Percentiles rank a stretch among this genome's conserved stretches.
Conservation (phyloP, 805 yeast genomes). For the Ogataea corticis region DNA sequence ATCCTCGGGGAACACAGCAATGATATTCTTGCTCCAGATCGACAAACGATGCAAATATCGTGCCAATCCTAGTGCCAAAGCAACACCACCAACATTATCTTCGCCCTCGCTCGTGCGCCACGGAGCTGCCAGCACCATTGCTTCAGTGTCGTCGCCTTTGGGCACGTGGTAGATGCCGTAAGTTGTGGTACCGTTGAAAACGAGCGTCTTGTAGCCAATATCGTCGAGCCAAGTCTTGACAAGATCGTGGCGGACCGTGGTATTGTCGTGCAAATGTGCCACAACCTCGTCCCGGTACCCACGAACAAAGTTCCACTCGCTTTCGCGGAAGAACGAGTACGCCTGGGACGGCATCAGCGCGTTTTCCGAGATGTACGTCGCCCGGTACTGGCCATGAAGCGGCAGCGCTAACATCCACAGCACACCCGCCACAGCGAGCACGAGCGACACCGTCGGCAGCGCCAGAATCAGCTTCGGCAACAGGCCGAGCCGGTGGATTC, state of each 20-base stretch:
- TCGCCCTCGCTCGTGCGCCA: slow-evolving; percentile 70
- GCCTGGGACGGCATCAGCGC: slow-evolving; percentile 98
- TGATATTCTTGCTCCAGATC: slow-evolving; percentile 93
- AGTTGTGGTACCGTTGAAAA: slow-evolving; percentile 39
- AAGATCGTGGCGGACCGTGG: slow-evolving; percentile 42
- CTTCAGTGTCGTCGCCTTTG: slow-evolving; percentile 93
- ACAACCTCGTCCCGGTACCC: slow-evolving; percentile 71
- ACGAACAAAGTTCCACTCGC: slow-evolving; percentile 89
- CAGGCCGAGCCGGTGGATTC: slow-evolving; percentile 44
- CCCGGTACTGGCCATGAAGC: slow-evolving; percentile 74
- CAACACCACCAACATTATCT: slow-evolving; percentile 77
- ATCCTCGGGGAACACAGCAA: slow-evolving; percentile 79
- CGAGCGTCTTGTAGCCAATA: slow-evolving; percentile 68
- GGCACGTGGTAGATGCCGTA: slow-evolving; percentile 91
- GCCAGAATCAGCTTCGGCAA: slow-evolving; percentile 44
- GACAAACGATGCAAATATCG: slow-evolving; percentile 84
- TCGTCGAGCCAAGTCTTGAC: slow-evolving; percentile 63
- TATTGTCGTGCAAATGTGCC: slow-evolving; percentile 37
- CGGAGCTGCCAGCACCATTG: slow-evolving; percentile 87
- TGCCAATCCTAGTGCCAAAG: slow-evolving; percentile 70
- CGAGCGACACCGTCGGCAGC: slow-evolving; percentile 44
- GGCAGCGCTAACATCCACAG: slow-evolving; percentile 69
- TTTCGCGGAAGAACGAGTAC: slow-evolving; percentile 84
- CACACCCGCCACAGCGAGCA: slow-evolving; percentile 48
- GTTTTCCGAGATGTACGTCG: slow-evolving; percentile 89